Evolutionary conservation across 2,329 filamentous ascomycete genomes (phyloP).

Genomic region (Ampelomyces quisqualis): DNA sequence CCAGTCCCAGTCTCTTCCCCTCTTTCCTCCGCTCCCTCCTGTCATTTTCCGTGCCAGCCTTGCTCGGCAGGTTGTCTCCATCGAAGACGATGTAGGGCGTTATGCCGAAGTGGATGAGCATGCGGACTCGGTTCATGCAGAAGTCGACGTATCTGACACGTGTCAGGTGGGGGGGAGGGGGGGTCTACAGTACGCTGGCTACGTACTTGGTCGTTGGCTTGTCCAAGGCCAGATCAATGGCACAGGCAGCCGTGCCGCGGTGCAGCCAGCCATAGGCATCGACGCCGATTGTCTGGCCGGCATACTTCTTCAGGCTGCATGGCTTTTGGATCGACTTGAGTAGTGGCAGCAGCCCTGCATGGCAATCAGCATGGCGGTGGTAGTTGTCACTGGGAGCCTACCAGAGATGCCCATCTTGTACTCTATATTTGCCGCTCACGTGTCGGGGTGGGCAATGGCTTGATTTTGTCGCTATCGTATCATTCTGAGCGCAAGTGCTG

Average conservation of each 20-base stretch:
- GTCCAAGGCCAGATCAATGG: conserved; percentile 83
- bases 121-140: conserved; percentile 83
- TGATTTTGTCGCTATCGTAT: conserved; percentile 13
- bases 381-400: conserved; percentile 26
- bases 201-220: conserved; percentile 83
- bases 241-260: conserved; percentile 85
- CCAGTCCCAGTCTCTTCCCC: conserved; percentile 72
- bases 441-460: conserved; percentile 28
- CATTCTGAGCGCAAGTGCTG: conserved; percentile 25
- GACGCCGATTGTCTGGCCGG: conserved; percentile 86
- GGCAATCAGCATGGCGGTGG: conserved; percentile 17
- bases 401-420: conserved; percentile 46
- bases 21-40: conserved; percentile 74
- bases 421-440: conserved; percentile 29
- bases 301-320: conserved; percentile 80
- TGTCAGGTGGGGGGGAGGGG: conserved; percentile 11
- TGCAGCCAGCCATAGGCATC: conserved; percentile 99
- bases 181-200: conserved; percentile 7
- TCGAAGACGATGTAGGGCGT: conserved; percentile 97
- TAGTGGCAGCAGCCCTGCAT: conserved; percentile 78
- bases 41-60: conserved; percentile 79
- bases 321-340: conserved; percentile 96
- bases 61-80: conserved; percentile 91
- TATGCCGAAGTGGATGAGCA: conserved; percentile 91
- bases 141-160: conserved; percentile 79